Evolutionary conservation across 768 basidiomycete species (phyloP).

Genomic region (Agrocybe pediades): DNA sequence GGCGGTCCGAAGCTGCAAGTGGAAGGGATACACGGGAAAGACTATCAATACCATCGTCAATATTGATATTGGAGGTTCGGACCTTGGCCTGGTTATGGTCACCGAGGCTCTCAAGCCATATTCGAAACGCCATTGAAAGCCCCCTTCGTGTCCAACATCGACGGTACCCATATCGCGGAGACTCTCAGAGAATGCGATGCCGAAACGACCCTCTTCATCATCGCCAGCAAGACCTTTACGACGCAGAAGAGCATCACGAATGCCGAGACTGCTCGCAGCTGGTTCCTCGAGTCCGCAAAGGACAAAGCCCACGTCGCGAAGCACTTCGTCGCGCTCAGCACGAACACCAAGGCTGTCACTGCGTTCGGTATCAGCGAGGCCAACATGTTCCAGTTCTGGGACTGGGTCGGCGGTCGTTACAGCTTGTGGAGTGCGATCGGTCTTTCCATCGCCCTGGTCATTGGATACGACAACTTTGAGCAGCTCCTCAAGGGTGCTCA

Average conservation of each 20-base stretch:
- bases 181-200: constrained; percentile 79
- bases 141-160: constrained; percentile 96
- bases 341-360: constrained; percentile 92
- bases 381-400: constrained; percentile 99
- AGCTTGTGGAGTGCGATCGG: constrained; percentile 99
- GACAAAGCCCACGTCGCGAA: constrained; percentile 94
- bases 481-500: constrained; percentile 89
- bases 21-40: constrained; percentile 99
- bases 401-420: constrained; percentile 99
- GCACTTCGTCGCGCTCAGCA: constrained; percentile 98
- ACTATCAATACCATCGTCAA: constrained; percentile 93
- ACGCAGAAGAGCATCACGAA: constrained; percentile 99
- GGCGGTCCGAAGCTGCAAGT: constrained; percentile 78
- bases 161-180: constrained; percentile 96
- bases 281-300: constrained; percentile 87
- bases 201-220: constrained; percentile 94
- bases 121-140: constrained; percentile 84
- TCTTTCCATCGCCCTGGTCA: constrained; percentile 87
- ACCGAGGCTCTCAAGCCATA: constrained; percentile 96
- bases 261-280: constrained; percentile 88
- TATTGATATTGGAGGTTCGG: constrained; percentile 98
- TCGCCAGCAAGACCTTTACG: constrained; percentile 99
- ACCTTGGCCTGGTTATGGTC: constrained; percentile 98
- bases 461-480: constrained; percentile 95
- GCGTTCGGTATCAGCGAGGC: constrained; percentile 86